These are phyloP conservation scores for Corymbia maculata DNA, from an alignment of 345 rosid species.

Conservation along the genomic window DNA sequence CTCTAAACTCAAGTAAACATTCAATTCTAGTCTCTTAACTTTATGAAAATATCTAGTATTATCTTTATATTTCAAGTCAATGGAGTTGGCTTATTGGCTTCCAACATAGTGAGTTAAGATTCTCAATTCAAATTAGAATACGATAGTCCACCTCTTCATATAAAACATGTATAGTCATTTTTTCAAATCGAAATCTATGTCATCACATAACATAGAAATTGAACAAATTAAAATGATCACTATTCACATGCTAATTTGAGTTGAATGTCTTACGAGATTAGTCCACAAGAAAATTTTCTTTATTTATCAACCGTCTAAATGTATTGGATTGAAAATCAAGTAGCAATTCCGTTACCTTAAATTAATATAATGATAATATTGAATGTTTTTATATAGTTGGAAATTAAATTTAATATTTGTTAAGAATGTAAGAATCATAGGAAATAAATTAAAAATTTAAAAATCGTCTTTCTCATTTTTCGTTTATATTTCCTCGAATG, in stretches of 20 bases:
- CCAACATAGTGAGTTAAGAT: neutral
- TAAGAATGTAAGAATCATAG: fast-evolving
- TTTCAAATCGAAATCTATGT: neutral
- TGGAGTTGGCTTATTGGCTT: fast-evolving
- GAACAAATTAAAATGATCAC: neutral
- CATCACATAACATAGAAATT: neutral
- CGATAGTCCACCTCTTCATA: fast-evolving
- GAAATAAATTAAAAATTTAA: neutral
- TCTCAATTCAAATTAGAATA: fast-evolving
- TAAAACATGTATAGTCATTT: neutral
- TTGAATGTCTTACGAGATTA: neutral
- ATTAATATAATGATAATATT: neutral
- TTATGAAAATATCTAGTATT: neutral
- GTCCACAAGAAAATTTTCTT: neutral
- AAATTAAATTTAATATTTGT: neutral
- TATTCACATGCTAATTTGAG: neutral
- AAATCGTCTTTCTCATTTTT: neutral
- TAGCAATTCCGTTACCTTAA: fast-evolving
- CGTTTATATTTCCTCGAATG: fast-evolving
- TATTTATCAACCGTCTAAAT: fast-evolving
- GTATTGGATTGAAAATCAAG: neutral
- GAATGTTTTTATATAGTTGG: fast-evolving
- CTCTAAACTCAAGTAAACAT: too few species aligned
- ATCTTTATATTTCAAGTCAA: neutral
- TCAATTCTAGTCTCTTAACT: neutral